These are phyloP conservation scores for Leccinum fibrillosum DNA, from an alignment of 768 basidiomycete species.

Conservation along the genomic window DNA sequence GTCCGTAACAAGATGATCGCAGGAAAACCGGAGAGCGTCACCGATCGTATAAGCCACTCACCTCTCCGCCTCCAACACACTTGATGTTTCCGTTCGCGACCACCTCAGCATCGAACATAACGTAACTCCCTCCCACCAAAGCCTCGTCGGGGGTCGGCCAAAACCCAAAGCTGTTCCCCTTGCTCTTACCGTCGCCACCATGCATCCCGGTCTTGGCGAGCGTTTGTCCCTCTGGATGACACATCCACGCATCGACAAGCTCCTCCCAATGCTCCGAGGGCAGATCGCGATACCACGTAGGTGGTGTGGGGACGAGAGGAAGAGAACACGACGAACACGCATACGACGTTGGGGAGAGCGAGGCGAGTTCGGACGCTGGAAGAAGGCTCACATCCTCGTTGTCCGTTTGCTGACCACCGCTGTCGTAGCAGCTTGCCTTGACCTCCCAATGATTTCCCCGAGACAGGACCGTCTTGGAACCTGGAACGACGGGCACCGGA, in stretches of 20 bases:
- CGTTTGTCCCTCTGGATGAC: constrained; percentile 80
- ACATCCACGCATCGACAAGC: constrained; percentile 98
- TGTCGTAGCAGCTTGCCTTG: constrained; percentile 49
- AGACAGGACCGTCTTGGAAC: constrained; percentile 55
- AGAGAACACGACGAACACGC: constrained; percentile 79
- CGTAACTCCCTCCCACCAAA: constrained; percentile 87
- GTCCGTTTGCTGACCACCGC: constrained; percentile 7
- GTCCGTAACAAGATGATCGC: constrained; percentile 44
- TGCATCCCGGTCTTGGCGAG: constrained; percentile 51
- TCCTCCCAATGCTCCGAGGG: constrained; percentile 98
- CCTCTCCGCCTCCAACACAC: constrained; percentile 33
- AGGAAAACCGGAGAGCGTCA: constrained; percentile 4
- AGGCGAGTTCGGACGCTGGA: constrained; percentile 63
- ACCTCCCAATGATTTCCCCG: constrained; percentile 67
- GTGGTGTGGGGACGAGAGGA: constrained; percentile 55
- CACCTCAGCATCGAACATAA: constrained; percentile 67
- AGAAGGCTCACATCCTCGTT: constrained; percentile 46
- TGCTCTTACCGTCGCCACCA: not conserved
- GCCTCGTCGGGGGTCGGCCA: constrained; percentile 74
- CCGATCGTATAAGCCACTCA: constrained; percentile 39
- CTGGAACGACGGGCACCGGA: constrained; percentile 54
- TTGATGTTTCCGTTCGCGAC: constrained; percentile 38
- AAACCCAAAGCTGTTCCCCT: constrained; percentile 52
- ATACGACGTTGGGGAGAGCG: constrained; percentile 59
- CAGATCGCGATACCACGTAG: constrained; percentile 70